Base-by-base conservation (phyloP, 1,139 yeast species). In the Hanseniaspora gamundiae region DNA sequence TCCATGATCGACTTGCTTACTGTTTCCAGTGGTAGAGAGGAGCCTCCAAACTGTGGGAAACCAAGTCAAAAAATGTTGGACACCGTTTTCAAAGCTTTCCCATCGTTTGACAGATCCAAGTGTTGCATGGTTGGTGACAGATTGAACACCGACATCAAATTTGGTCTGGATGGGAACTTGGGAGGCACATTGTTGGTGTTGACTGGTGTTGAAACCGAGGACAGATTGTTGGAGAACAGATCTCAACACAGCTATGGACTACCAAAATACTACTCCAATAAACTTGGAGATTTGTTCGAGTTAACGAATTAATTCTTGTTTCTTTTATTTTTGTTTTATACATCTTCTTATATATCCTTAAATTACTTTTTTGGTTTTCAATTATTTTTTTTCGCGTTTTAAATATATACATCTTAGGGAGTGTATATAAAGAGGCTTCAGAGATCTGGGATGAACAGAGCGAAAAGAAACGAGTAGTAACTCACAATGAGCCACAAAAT, bases 121-220 rank as follows among this genome's bases (percentile, higher is more conserved):
- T 82, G 95, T 8, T 73, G 91, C 52, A 91, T 91, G 97, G 76
- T 91, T 50, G 99, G 99, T 26, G 99, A 91, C 61, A 73, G 98
- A 50, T 70, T 91, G 48, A 88, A 91, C 60, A 91, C 99, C 1
- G 99, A 91, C 56, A 91, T 91, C 78, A 76, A 74, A 56, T 91
- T 91, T 62, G 98, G 98, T 38, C 70, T 76, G 47, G 80, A 79
- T 48, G 95, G 95, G 42, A 93, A 93, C 0, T 70, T 93, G 42
- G 76, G 75, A 16, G 76, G 75, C 17, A 88, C 97, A 1, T 64
- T 93, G 48, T 69, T 91, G 56, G 97, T 91, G 3, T 71, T 91
- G 46, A 82, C 94, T 1, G 98, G 98, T 47, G 87, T 91, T 48
- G 95, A 87, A 57, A 77, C 79, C 1, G 93, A 80, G 54, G 73